Base-by-base conservation (phyloP, 805 yeast species). In the Lachancea mirantina region DNA sequence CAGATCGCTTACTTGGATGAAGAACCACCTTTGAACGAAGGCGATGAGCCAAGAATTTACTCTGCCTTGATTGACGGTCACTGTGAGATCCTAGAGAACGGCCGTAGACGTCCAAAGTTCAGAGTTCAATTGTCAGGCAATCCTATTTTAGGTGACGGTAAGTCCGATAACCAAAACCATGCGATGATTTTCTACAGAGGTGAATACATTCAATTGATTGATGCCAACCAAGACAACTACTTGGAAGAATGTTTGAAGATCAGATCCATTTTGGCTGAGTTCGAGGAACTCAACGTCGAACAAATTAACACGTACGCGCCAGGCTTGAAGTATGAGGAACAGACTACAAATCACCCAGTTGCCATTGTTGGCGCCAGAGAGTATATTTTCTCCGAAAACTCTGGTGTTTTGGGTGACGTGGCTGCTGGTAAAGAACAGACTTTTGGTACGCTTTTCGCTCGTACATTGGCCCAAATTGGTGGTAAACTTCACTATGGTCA, bases 371-470 rank as follows among this genome's bases (percentile, higher is more conserved):
- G 97, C 26, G 95, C 96, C 1, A 74, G 97, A 48, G 97, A 89
- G 54, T 87, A 85, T 54, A 87, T 89, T 19, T 89, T 89, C 62
- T 82, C 95, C 2, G 96, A 88, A 59, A 83, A 83, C 51, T 76
- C 84, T 39, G 97, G 97, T 38, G 80, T 88, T 8, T 65, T 88
- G 25, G 97, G 96, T 29, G 96, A 88, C 60, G 84, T 88, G 45
- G 96, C 96, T 14, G 97, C 97, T 14, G 96, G 95, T 6, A 88
- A 88, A 58, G 97, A 88, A 54, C 96, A 89, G 60, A 88, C 97
- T 1, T 88, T 88, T 65, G 97, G 97, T 16, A 88, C 97, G 0
- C 64, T 89, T 49, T 88, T 89, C 66, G 95, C 96, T 1, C 70
- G 96, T 52, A 87, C 96, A 0, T 63, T 88, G 45, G 92, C 96